Percentiles rank a stretch among this genome's conserved stretches.
These are phyloP conservation scores for Streptanthus diversifolius DNA, from an alignment of 345 rosid species.

Conservation along the genomic window DNA sequence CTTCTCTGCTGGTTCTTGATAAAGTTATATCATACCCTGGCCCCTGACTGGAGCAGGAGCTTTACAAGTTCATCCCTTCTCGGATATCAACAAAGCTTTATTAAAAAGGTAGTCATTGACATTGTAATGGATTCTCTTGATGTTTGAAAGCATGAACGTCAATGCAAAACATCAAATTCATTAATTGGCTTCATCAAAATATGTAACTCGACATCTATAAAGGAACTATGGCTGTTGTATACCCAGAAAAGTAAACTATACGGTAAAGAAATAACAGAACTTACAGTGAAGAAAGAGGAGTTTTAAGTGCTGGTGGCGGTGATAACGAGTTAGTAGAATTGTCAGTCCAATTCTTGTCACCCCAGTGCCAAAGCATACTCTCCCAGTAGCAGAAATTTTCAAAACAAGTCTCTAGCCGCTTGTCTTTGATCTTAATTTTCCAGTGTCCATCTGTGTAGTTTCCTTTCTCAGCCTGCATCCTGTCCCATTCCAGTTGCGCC, in stretches of 20 bases:
- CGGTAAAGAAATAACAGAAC: slow-evolving; percentile 11
- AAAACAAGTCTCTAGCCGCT: slow-evolving; percentile 59
- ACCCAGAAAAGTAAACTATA: slow-evolving; percentile 20
- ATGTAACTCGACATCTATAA: slow-evolving; percentile 14
- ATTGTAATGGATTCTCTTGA: background rate
- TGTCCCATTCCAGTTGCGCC: slow-evolving; percentile 87
- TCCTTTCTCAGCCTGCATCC: slow-evolving; percentile 75
- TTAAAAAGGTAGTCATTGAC: background rate
- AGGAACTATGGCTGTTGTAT: slow-evolving; percentile 4
- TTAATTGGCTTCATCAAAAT: background rate
- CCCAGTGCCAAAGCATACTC: slow-evolving; percentile 96
- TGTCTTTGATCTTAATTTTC: slow-evolving; percentile 69
- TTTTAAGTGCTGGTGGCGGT: slow-evolving; percentile 26
- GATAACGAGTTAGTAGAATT: slow-evolving; percentile 45
- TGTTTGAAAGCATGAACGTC: background rate
- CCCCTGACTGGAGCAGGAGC: slow-evolving; percentile 42
- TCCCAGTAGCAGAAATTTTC: slow-evolving; percentile 85
- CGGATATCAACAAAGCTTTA: slow-evolving; percentile 53
- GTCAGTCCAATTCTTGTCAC: slow-evolving; percentile 81
- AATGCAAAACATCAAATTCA: background rate
- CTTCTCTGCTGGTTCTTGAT: background rate
- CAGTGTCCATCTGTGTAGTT: slow-evolving; percentile 78
- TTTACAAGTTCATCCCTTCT: slow-evolving; percentile 49
- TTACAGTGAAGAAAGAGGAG: slow-evolving; percentile 42
- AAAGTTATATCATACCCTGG: background rate